Evolutionary conservation across 176 grass and related monocot genomes (phyloP), one percentile per base, ranked within the genome.

Genomic region (Oryza australiensis): DNA sequence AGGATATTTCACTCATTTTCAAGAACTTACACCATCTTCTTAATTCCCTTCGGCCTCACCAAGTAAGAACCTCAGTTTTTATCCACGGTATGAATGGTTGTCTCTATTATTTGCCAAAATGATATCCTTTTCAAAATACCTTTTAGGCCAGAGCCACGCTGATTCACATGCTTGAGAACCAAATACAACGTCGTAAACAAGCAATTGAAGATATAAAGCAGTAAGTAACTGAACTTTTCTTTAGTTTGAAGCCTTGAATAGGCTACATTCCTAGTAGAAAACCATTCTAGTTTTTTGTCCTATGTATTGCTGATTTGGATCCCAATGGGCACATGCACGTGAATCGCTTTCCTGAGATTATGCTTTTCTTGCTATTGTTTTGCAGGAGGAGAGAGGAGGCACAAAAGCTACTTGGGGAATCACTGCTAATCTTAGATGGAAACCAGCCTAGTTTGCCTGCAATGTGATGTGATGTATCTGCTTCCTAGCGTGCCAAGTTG

Each of bases 1-100:
- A 98, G 83, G 95, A 95, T 34, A 93, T 98, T 59, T 95, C 92
- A 5, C 90, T 95, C 22, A 98, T 98, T 79, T 93, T 95, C 88
- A 87, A 91, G 71, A 98, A 98, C 75, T 75, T 93, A 26, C 92
- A 98, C 30, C 95, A 95, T 84, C 82, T 95, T 84, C 90, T 91
- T 35, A 98, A 98, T 86, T 95, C 95, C 70, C 76, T 94, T 26
- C 79, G 90, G 12, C 95, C 95, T 33, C 90, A 98, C 84, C 92
- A 98, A 86, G 95, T 98, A 26, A 26, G 45, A 76, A 7, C 33
- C 66, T 16, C 26, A 27, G 26, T 72, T 81, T 81, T 45, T 23
- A n/a, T 73, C 76, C 5, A 20, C 7, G 10, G n/a, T 62, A 12
- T 11, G 29, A 34, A 23, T 53, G 14, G 27, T 71, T 76, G 43